Evolutionary conservation across 768 basidiomycete species (phyloP), one percentile per base, ranked within the genome.

Genomic region (Mycena indigotica): DNA sequence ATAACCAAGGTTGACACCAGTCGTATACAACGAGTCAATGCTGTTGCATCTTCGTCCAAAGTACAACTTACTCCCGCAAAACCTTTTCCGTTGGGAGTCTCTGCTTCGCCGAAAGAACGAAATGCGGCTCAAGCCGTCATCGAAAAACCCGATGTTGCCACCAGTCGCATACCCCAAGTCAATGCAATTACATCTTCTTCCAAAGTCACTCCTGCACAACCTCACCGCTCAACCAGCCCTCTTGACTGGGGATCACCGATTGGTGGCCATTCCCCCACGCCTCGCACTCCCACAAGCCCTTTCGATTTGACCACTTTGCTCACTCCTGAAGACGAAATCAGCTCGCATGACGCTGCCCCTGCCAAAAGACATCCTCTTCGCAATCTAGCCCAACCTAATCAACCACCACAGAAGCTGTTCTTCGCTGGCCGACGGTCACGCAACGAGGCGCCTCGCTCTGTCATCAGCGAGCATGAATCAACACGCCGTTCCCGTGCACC

Each of bases 111-210:
- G n/a, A n/a, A 38, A 38, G 35, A 38, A 38, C 35, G n/a, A 38
- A 10, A 38, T n/a, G 12, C 12, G 12, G n/a, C 35, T n/a, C 12
- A n/a, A n/a, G n/a, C n/a, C n/a, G n/a, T n/a, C n/a, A 63, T 32
- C 2, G 21, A 56, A 19, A 52, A 50, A 16, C n/a, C 35, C 10
- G 30, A 26, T 16, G 17, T 17, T 32, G 19, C 57, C 19, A 29
- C 15, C 44, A 32, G 45, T 41, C 4, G 59, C 40, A 16, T 60
- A n/a, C 50, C 5, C 13, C 69, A 70, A 15, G 64, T 67, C 29
- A 71, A 72, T 45, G 67, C 70, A 21, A 55, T 70, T 30, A 69
- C 70, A 1, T 72, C 72, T 4, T 73, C 72, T 4, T 73, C 72
- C 28, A 50, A 55, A 28, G 50, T 61, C 28, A 58, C 19, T 16